Evolutionary conservation across 2,329 filamentous ascomycete genomes (phyloP).

Genomic region (Fusarium siculi): DNA sequence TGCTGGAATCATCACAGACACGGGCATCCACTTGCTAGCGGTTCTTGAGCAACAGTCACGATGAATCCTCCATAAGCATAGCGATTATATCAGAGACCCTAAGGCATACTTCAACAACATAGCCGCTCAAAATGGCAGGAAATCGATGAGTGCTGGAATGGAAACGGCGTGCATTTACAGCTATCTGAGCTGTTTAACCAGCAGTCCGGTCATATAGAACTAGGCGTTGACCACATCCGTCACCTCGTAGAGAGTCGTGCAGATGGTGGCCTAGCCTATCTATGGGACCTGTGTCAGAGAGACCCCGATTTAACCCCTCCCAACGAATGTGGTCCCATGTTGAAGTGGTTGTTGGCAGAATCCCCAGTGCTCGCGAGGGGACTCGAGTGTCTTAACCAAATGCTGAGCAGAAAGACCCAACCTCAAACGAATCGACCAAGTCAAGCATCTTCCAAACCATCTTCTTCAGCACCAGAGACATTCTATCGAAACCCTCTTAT

Average conservation of each 20-base stretch:
- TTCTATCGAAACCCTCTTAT: not conserved
- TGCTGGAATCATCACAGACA: not conserved
- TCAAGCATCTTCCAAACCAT: not conserved
- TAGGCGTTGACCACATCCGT: too few relatives aligned
- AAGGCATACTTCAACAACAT: not conserved
- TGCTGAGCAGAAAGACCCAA: not conserved
- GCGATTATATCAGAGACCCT: not conserved
- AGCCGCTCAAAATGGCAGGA: not conserved
- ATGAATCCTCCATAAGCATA: not conserved
- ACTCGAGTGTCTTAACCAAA: not conserved
- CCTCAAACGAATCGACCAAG: not conserved
- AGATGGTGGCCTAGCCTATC: too few relatives aligned
- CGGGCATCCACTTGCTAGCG: not conserved
- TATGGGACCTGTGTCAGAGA: too few relatives aligned
- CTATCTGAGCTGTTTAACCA: not conserved
- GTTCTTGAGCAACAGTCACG: not conserved
- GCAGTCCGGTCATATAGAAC: too few relatives aligned
- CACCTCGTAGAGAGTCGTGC: too few relatives aligned
- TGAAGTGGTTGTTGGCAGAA: too few relatives aligned
- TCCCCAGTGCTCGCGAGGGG: too few relatives aligned
- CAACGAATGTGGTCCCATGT: too few relatives aligned
- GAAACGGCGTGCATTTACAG: not conserved
- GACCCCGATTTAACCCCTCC: too few relatives aligned
- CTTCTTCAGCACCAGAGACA: not conserved
- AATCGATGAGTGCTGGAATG: not conserved